These are phyloP conservation scores for Dovyalis caffra DNA, from an alignment of 345 rosid genomes.

Conservation along the genomic window DNA sequence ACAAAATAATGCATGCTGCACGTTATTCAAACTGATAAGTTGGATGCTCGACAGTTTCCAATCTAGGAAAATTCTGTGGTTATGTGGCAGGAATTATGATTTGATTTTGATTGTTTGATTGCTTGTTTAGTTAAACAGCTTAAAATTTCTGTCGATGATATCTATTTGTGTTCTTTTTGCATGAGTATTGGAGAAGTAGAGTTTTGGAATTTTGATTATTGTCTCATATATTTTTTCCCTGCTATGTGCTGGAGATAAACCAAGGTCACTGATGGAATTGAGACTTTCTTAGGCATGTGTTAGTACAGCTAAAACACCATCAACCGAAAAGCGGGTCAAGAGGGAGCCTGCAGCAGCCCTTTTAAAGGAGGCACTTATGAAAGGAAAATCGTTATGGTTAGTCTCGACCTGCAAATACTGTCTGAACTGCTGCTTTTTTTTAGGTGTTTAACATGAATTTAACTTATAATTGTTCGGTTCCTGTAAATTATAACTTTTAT, in stretches of 20 bases:
- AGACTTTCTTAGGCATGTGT: conserved; percentile 50
- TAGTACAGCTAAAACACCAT: conserved; percentile 40
- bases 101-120: background rate
- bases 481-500: background rate
- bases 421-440: background rate
- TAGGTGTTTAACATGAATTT: background rate
- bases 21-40: background rate
- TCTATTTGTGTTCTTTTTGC: background rate
- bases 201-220: background rate
- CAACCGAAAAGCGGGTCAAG: conserved; percentile 60
- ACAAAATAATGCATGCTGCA: background rate
- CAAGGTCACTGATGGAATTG: background rate
- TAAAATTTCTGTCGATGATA: background rate
- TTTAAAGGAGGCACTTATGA: conserved; percentile 66
- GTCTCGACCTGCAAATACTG: conserved; percentile 13
- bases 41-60: conserved; percentile 1
- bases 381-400: conserved; percentile 95
- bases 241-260: background rate
- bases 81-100: background rate
- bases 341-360: conserved; percentile 56
- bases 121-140: background rate
- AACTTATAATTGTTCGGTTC: background rate
- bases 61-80: background rate
- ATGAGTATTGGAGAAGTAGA: background rate
- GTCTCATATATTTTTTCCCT: background rate